Evolutionary conservation across 495 filamentous ascomycete species (phyloP).

Genomic region (Antarctomyces pellizariae): DNA sequence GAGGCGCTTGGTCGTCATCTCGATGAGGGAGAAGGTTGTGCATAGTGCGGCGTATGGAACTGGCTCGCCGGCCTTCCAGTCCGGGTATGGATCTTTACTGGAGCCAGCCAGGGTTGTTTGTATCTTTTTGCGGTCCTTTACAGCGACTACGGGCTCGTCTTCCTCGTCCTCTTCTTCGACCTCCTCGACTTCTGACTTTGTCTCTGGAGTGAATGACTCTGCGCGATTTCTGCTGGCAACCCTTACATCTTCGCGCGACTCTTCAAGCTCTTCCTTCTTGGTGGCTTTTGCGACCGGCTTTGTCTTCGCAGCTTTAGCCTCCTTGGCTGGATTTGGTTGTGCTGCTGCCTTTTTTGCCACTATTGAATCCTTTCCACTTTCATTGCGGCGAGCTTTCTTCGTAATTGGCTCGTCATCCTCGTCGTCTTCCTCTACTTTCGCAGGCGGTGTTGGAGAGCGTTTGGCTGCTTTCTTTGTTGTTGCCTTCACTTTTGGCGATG

Average conservation of each 20-base stretch:
- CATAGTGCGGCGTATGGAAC: slow-evolving; percentile 91
- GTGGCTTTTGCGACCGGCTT: slow-evolving; percentile 7
- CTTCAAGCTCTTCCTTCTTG: slow-evolving; percentile 15
- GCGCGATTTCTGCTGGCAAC: slow-evolving; percentile 15
- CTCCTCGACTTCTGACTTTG: slow-evolving; percentile 22
- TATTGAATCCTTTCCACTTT: slow-evolving; percentile 9
- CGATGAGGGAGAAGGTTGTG: slow-evolving; percentile 78
- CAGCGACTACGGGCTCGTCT: slow-evolving; percentile 49
- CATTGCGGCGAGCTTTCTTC: slow-evolving; percentile 21
- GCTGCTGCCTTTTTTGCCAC: slow-evolving; percentile 10
- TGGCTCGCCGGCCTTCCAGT: slow-evolving; percentile 74
- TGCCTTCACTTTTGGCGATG: slow-evolving; percentile 7
- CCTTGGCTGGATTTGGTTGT: slow-evolving; percentile 15
- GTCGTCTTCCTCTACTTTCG: slow-evolving; percentile 17
- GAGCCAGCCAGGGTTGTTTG: slow-evolving; percentile 45
- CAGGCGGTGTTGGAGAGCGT: slow-evolving; percentile 2
- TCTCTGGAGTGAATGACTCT: slow-evolving; percentile 16
- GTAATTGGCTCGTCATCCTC: slow-evolving; percentile 27
- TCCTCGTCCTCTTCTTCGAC: slow-evolving; percentile 37
- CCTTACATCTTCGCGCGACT: slow-evolving; percentile 11
- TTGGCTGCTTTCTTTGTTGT: slow-evolving; percentile 9
- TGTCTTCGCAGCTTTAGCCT: slow-evolving; percentile 14
- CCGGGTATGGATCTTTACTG: slow-evolving; percentile 64
- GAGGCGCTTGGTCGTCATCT: slow-evolving; percentile 78
- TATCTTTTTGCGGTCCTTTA: slow-evolving; percentile 61